Conservation (phyloP, 2,329 filamentous ascomycete genomes). For the Monosporascus sp. region DNA sequence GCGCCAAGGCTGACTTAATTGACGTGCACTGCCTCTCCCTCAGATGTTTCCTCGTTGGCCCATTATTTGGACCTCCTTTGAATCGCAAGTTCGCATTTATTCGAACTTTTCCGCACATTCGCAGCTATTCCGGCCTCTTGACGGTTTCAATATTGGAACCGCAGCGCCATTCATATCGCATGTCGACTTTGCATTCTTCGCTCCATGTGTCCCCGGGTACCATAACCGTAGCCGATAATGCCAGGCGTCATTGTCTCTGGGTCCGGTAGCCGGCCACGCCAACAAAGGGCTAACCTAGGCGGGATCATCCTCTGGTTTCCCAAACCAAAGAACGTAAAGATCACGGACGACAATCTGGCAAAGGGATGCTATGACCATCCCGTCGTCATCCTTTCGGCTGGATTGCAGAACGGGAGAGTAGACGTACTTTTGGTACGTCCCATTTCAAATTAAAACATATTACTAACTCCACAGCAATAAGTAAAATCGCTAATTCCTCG, state of each 20-base stretch:
- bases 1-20: not conserved
- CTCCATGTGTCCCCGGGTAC: not conserved
- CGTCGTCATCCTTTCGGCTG: conserved; percentile 18
- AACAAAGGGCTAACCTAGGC: not conserved
- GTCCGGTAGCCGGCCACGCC: not conserved
- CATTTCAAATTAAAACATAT: not conserved
- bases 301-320: not conserved
- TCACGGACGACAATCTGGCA: conserved; percentile 2
- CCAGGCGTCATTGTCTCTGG: not conserved
- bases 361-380: conserved; percentile 17
- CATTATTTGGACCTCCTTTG: not conserved
- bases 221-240: not conserved
- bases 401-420: conserved; percentile 12
- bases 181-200: not conserved
- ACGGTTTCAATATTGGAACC: too few relatives aligned
- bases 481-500: not conserved
- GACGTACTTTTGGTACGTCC: conserved; percentile 15
- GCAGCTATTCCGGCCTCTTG: too few relatives aligned
- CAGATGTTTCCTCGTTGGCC: not conserved
- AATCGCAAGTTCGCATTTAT: too few relatives aligned
- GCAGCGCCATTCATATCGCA: too few relatives aligned
- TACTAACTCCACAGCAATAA: not conserved
- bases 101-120: too few relatives aligned
- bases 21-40: not conserved
- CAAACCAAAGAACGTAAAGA: not conserved